Percentiles rank a stretch among this genome's conserved stretches.
Evolutionary conservation across 1,139 yeast species (phyloP).

Genomic region (Debaryomyces sp.): DNA sequence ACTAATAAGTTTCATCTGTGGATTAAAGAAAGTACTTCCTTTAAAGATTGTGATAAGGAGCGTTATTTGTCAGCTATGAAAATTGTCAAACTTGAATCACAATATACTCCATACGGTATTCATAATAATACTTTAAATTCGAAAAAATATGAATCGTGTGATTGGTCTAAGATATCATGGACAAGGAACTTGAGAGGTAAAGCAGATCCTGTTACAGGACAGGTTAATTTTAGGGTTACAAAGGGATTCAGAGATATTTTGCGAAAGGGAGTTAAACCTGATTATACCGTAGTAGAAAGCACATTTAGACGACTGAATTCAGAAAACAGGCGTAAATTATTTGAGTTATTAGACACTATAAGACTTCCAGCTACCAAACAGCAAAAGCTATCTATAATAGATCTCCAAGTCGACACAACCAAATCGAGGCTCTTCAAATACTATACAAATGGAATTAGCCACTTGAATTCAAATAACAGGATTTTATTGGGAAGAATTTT

Average conservation of each 20-base stretch:
- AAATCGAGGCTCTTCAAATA: conserved; percentile 8
- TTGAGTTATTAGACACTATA: conserved; percentile 23
- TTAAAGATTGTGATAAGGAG: conserved; percentile 11
- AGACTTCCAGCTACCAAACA: conserved; percentile 18
- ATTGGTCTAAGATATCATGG: conserved; percentile 25
- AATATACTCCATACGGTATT: conserved; percentile 32
- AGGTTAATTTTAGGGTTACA: conserved; percentile 35
- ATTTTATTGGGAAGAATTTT: conserved; percentile 35
- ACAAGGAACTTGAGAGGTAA: conserved; percentile 18
- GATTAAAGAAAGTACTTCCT: conserved; percentile 18
- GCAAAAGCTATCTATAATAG: conserved; percentile 18
- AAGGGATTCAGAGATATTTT: conserved; percentile 39
- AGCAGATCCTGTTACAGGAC: conserved; percentile 20
- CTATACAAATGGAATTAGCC: conserved; percentile 3
- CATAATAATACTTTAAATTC: conserved; percentile 19
- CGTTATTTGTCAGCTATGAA: conserved; percentile 17
- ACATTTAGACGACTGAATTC: conserved; percentile 33
- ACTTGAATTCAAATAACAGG: conserved; percentile 31
- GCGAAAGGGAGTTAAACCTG: conserved; percentile 41
- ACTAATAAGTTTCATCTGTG: conserved; percentile 25
- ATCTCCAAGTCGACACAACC: conserved; percentile 16
- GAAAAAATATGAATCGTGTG: conserved; percentile 18
- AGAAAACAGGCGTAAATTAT: conserved; percentile 22
- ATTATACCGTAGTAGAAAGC: conserved; percentile 30
- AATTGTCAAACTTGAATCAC: conserved; percentile 29